Base-by-base conservation (phyloP, 495 filamentous ascomycete species). In the Hyaloscypha bicolor region DNA sequence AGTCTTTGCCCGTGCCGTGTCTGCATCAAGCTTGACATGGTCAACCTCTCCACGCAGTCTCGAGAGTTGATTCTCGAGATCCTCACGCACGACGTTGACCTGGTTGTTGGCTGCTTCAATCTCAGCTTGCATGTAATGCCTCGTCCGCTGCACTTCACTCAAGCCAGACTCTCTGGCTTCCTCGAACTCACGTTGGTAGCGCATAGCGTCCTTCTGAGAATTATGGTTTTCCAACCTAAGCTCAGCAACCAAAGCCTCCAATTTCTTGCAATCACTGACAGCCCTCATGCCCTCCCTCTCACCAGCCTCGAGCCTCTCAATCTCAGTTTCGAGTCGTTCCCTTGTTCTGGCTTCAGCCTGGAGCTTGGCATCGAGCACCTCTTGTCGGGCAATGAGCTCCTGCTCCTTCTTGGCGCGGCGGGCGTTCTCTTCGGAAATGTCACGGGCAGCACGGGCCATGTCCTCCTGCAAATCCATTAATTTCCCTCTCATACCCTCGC, bases 391-490 rank as follows among this genome's bases (percentile, higher is more conserved):
- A 62, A 86, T 80, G 65, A 92, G 85, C 55, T 90, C 86, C 71
- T 94, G 87, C 71, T 94, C 90, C 69, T 85, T 89, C 77, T 88
- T 87, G 55, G 83, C 81, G 79, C 88, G 92, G 29, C 83, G 80
- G n/a, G 88, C 85, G 72, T 93, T 92, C 73, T 97, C 93, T 64
- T 88, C 85, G 19, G 87, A 86, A 62, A 97, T 87, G 61, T 96
- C 89, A 53, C 84, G 82, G 63, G 90, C 88, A n/a, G 91, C 87
- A 60, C 79, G 81, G 12, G 87, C 85, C 89, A 98, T 92, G 63
- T 97, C 91, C 69, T 90, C 85, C 78, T 97, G 93, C 57, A 98
- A 78, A 62, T 83, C 84, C 70, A 93, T 86, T 72, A 97, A 89
- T 75, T 93, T 94, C 72, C 83, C 82, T 68, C 91, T 87, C 79